Percentiles rank a stretch among this genome's conserved stretches.
phyloP scores from a whole-genome alignment of 2,329 filamentous ascomycete species.

The Venturia oleaginea region DNA sequence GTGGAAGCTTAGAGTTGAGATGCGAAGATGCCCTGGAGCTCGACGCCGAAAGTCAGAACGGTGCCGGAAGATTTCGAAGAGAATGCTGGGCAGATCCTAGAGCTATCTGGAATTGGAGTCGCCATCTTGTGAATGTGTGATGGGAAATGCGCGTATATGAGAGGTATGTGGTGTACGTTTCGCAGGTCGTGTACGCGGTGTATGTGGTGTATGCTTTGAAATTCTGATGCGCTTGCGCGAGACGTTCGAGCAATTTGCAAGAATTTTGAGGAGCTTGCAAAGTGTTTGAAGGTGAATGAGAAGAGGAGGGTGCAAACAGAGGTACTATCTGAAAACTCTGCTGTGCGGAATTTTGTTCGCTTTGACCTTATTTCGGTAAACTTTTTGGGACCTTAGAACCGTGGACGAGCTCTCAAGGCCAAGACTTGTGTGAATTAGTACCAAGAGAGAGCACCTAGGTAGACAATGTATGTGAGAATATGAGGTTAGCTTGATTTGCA shows the following conservation, averaged over 20 bases:
- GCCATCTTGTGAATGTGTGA: neutral
- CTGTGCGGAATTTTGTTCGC: neutral
- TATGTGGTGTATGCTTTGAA: neutral
- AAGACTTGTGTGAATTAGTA: neutral
- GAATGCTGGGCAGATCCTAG: neutral
- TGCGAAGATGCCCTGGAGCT: conserved; percentile 14
- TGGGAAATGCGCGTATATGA: neutral
- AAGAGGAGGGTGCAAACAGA: neutral
- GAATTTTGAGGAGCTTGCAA: neutral
- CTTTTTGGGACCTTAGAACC: neutral
- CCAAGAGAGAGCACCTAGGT: neutral
- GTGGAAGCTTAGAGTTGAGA: conserved; percentile 1
- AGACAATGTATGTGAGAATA: neutral
- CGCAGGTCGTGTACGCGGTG: neutral
- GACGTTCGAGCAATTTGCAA: neutral
- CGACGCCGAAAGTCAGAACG: conserved; percentile 15
- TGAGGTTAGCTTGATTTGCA: no score
- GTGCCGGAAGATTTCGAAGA: neutral
- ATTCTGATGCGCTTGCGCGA: neutral
- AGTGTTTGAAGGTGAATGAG: conserved; percentile 1
- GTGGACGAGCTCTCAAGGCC: neutral
- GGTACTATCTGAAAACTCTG: neutral
- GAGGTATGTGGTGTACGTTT: neutral
- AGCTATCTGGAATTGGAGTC: neutral
- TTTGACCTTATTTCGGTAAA: neutral